phyloP scores from a whole-genome alignment of 2,329 filamentous ascomycete species.

The Ambrosiella cleistominuta region DNA sequence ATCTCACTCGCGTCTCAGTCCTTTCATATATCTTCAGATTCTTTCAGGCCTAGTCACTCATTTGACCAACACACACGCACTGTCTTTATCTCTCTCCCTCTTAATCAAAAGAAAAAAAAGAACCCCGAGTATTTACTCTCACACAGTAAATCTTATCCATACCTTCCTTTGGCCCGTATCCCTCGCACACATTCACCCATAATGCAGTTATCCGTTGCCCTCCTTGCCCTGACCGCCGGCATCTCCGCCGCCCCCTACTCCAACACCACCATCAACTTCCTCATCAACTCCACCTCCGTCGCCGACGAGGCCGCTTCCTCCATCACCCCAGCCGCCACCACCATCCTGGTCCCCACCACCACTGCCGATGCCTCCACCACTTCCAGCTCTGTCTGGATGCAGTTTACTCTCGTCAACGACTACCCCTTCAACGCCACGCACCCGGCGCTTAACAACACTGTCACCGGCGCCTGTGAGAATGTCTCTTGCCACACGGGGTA shows the following conservation, averaged over 20 bases:
- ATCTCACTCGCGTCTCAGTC: constrained; percentile 1
- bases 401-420: constrained; percentile 10
- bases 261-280: not conserved
- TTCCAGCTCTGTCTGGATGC: constrained; percentile 4
- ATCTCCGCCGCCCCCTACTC: constrained; percentile 3
- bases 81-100: no score
- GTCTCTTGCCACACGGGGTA: constrained; percentile 10
- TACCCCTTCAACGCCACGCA: constrained; percentile 2
- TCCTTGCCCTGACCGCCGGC: constrained; percentile 1
- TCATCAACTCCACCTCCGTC: not conserved
- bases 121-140: not conserved
- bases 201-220: constrained; percentile 8
- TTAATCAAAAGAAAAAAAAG: not conserved
- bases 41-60: not conserved
- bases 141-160: not conserved
- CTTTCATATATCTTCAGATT: not conserved
- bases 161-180: not conserved
- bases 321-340: not conserved
- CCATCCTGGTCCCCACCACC: not conserved
- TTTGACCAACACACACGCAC: not conserved
- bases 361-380: not conserved
- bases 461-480: constrained; percentile 7
- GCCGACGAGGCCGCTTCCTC: not conserved
- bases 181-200: not conserved
- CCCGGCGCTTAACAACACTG: constrained; percentile 10